Evolutionary conservation across 352 stramenopile species (phyloP).

Genomic region (Heterotrichella gracilis): DNA sequence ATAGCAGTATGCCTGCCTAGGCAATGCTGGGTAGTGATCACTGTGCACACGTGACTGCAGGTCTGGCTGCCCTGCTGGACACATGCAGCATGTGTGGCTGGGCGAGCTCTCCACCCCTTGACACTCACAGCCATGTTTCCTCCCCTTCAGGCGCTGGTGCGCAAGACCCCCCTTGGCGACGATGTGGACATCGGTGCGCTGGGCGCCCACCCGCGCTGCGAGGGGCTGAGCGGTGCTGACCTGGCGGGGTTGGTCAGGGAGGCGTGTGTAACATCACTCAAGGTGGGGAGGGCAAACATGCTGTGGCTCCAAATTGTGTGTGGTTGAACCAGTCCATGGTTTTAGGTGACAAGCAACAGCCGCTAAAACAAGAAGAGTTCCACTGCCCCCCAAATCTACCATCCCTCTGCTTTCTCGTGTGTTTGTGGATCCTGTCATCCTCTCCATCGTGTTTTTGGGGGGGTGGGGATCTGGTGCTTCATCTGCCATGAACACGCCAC

Average conservation of each 20-base stretch:
- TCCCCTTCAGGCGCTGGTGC: too few relatives aligned
- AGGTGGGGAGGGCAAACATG: constrained; percentile 15
- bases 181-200: constrained; percentile 58
- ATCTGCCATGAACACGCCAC: constrained; percentile 8
- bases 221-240: constrained; percentile 81
- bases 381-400: too few relatives aligned
- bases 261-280: constrained; percentile 63
- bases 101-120: too few relatives aligned
- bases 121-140: too few relatives aligned
- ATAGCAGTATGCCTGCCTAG: too few relatives aligned
- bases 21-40: too few relatives aligned
- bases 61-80: too few relatives aligned
- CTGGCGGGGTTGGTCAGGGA: constrained; percentile 73
- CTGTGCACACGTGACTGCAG: too few relatives aligned
- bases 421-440: too few relatives aligned
- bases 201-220: constrained; percentile 41
- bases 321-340: neutral
- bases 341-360: neutral
- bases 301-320: neutral
- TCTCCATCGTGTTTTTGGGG: constrained; percentile 14
- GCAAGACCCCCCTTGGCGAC: constrained; percentile 28
- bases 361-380: neutral
- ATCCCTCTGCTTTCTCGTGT: too few relatives aligned
- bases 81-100: too few relatives aligned
- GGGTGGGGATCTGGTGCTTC: constrained; percentile 17